Evolutionary conservation across 164 flowering plant species (phyloP), one percentile per base, ranked within the genome.

Genomic region (Aristolochia contorta): DNA sequence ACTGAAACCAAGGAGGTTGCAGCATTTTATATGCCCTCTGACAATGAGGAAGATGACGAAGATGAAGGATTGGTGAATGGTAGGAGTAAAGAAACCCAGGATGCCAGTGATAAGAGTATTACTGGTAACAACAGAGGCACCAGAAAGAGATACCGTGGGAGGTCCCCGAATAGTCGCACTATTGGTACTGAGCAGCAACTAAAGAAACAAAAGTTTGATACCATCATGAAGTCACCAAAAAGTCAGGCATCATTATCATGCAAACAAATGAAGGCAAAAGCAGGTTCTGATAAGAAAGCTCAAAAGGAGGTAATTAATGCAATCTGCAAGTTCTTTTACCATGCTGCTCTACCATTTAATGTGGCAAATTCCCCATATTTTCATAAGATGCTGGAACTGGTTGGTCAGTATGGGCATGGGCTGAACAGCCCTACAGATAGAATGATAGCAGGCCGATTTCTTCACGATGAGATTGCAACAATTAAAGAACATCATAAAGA

Each of bases 361-460:
- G 80, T 81, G 32, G 88, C 85, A 15, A 69, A 74, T 63, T 84
- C 89, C 46, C 71, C 80, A 1, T 80, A 85, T 61, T 88, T 88
- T 64, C 78, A 82, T 56, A 82, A 78, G 71, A 88, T 88, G 96
- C 69, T 88, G 66, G 89, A 88, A 49, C 61, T 79, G 73, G 87
- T 88, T 65, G 83, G 82, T 55, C 84, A 85, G 54, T 78, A 75
- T 79, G 91, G 96, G 16, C 76, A 72, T 30, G 87, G 79, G 45
- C 68, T 85, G 52, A 73, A 60, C 33, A 73, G 67, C 41, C 84
- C 87, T 64, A 75, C 85, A 16, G 72, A 79, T 67, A 72, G 73
- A 59, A 59, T 74, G 58, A 69, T 87, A 46, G 75, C 82, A 65
- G 86, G 82, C 61, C 77, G 76, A 7, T 82, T 58, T 72, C 78